Conservation (phyloP, 108 stramenopile species). For the Nitzschia inconspicua region DNA sequence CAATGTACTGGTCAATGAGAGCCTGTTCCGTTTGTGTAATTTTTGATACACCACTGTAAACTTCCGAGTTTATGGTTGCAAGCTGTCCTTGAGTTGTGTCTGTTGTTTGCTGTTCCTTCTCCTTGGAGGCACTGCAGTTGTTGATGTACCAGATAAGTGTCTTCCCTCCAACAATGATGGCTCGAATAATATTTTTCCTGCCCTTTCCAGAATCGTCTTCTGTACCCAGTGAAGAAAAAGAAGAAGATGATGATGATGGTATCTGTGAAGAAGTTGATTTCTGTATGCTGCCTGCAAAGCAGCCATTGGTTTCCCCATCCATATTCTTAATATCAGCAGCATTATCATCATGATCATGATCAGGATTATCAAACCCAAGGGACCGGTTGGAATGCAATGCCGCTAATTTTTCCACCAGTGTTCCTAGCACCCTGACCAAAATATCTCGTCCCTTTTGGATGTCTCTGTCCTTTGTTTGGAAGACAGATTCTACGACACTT, state of each 20-base stretch:
- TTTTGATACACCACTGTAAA: constrained; percentile 43
- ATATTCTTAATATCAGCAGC: not conserved
- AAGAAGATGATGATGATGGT: not conserved
- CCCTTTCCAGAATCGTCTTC: constrained; percentile 44
- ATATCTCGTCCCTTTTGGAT: constrained; percentile 75
- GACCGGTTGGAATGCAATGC: constrained; percentile 42
- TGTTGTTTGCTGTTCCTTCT: constrained; percentile 37
- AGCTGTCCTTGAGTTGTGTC: constrained; percentile 19
- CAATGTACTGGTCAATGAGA: constrained; percentile 77
- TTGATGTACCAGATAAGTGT: constrained; percentile 92
- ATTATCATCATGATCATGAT: not conserved
- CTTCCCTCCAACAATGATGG: constrained; percentile 91
- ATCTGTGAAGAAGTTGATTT: not conserved
- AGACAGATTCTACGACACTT: constrained; percentile 86
- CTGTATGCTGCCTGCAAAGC: not conserved
- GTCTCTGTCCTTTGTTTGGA: constrained; percentile 76
- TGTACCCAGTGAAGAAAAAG: not conserved
- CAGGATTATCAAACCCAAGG: not conserved
- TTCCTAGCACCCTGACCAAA: constrained; percentile 74
- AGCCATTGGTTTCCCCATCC: too few species aligned
- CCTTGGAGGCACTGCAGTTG: constrained; percentile 65
- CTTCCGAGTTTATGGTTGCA: constrained; percentile 39
- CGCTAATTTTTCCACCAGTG: constrained; percentile 82
- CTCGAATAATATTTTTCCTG: constrained; percentile 72
- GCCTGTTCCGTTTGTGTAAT: constrained; percentile 78